These are phyloP conservation scores for Tremella yokohamensis DNA, from an alignment of 768 basidiomycete genomes.

Conservation along the genomic window DNA sequence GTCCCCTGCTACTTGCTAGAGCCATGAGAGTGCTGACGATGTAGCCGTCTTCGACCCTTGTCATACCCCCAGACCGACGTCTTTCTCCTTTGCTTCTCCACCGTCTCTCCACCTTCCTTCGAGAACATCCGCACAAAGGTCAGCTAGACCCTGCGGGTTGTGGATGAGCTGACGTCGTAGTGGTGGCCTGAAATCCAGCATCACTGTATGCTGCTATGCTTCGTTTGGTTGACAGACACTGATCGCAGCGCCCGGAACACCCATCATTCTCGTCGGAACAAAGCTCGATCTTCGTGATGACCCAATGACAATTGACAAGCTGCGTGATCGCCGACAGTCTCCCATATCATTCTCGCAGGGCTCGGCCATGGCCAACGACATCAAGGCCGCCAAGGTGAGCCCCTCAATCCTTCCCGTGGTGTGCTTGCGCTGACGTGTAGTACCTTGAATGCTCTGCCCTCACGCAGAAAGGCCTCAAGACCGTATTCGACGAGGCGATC, in stretches of 20 bases:
- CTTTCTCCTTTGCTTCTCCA: constrained; percentile 89
- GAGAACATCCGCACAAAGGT: constrained; percentile 74
- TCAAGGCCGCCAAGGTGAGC: constrained; percentile 45
- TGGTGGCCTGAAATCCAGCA: constrained; percentile 75
- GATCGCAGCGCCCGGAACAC: constrained; percentile 73
- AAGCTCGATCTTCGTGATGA: constrained; percentile 88
- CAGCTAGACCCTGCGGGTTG: not conserved
- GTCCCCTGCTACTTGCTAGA: constrained; percentile 3
- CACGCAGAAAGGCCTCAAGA: constrained; percentile 51
- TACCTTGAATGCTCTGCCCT: constrained; percentile 49
- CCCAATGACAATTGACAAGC: constrained; percentile 63
- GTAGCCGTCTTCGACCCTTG: constrained; percentile 57
- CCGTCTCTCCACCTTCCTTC: constrained; percentile 87
- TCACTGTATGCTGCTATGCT: constrained; percentile 55
- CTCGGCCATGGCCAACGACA: constrained; percentile 39
- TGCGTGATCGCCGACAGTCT: constrained; percentile 46
- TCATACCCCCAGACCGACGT: constrained; percentile 99
- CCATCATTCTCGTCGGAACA: constrained; percentile 85
- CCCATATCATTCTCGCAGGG: constrained; percentile 47
- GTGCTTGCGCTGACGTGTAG: constrained; percentile 28
- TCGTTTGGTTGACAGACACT: constrained; percentile 7
- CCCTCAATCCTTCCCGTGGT: too few species aligned
- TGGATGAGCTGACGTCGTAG: constrained; percentile 19
- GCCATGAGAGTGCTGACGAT: not conserved
- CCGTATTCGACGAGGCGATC: constrained; percentile 53